Percentiles rank a stretch among this genome's conserved stretches.
Evolutionary conservation across 2,329 filamentous ascomycete species (phyloP).

Genomic region (Xenosphaeropsis pyriputrescens): DNA sequence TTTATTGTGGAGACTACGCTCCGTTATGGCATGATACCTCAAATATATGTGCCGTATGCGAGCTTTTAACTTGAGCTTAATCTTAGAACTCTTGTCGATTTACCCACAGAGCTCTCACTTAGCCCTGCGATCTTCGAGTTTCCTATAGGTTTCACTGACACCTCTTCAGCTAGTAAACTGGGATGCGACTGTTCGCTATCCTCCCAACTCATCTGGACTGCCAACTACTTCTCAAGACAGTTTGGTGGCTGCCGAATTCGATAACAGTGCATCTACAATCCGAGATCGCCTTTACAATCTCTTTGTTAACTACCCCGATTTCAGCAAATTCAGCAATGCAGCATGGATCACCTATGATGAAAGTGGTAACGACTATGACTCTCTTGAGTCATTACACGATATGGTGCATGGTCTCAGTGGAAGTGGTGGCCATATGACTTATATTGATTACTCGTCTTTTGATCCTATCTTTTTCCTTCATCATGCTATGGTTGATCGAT

Average conservation of each 20-base stretch:
- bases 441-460: constrained; percentile 58
- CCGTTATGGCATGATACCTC: no score
- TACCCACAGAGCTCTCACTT: no score
- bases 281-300: constrained; percentile 53
- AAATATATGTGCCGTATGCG: no score
- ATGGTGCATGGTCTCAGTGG: constrained; percentile 44
- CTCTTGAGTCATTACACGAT: constrained; percentile 50
- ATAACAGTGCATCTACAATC: constrained; percentile 35
- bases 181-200: constrained; percentile 44
- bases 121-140: no score
- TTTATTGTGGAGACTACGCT: no score
- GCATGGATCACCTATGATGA: constrained; percentile 37
- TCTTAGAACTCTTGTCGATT: no score
- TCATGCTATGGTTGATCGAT: constrained; percentile 58
- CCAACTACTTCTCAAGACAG: constrained; percentile 38
- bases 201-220: constrained; percentile 1
- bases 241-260: constrained; percentile 33
- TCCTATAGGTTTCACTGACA: not conserved
- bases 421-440: constrained; percentile 51
- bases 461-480: constrained; percentile 70
- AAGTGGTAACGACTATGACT: constrained; percentile 35
- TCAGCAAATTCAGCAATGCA: constrained; percentile 55
- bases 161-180: constrained; percentile 37
- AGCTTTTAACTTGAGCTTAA: no score
- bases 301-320: constrained; percentile 52